Evolutionary conservation across 345 rosid species (phyloP).

Genomic region (Eutrema yunnanense): DNA sequence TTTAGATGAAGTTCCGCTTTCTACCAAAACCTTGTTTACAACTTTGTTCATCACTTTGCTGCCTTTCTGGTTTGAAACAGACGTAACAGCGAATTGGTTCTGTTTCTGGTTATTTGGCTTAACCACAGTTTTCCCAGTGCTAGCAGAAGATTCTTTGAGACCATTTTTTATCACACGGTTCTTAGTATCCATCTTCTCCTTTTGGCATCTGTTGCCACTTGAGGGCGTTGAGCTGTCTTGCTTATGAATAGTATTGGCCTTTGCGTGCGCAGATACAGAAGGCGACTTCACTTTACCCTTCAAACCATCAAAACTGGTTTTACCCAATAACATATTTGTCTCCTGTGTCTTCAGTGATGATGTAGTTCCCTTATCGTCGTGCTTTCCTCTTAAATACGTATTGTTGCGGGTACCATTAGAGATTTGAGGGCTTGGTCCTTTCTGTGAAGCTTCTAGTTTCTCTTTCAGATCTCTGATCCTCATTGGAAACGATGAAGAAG

Average conservation of each 20-base stretch:
- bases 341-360: background rate
- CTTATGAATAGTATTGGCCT: slow-evolving; percentile 35
- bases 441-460: slow-evolving; percentile 62
- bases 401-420: slow-evolving; percentile 17
- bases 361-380: slow-evolving; percentile 7
- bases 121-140: slow-evolving; percentile 37
- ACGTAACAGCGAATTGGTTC: slow-evolving; percentile 37
- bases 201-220: slow-evolving; percentile 14
- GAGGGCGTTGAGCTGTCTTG: slow-evolving; percentile 34
- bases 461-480: slow-evolving; percentile 67
- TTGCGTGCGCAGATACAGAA: slow-evolving; percentile 37
- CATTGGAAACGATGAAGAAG: slow-evolving; percentile 49
- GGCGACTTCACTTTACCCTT: slow-evolving; percentile 42
- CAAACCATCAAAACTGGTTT: slow-evolving; percentile 26
- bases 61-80: slow-evolving; percentile 38
- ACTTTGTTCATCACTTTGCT: slow-evolving; percentile 38
- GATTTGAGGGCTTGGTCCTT: slow-evolving; percentile 34
- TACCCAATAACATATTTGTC: slow-evolving; percentile 27
- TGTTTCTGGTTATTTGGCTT: slow-evolving; percentile 80
- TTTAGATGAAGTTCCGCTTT: slow-evolving; percentile 35
- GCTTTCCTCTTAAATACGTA: slow-evolving; percentile 9
- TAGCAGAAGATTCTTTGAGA: slow-evolving; percentile 36
- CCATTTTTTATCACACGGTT: slow-evolving; percentile 10
- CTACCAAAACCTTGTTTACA: slow-evolving; percentile 37
- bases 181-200: slow-evolving; percentile 41